Base-by-base conservation (phyloP, 768 basidiomycete species). In the Erythrobasidium yunnanense region DNA sequence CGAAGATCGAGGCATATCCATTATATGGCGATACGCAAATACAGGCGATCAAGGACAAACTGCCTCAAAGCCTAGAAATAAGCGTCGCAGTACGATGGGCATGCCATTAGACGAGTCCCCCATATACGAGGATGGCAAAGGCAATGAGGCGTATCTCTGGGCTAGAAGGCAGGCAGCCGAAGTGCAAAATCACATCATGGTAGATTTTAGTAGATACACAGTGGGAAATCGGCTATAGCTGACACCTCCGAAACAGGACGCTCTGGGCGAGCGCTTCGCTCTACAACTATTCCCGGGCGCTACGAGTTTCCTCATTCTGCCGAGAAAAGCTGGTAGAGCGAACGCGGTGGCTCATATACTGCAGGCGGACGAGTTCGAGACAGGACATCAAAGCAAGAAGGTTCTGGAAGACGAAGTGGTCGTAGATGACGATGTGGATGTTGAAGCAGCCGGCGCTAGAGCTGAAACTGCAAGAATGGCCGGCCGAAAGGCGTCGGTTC, bases 11-110 rank as follows among this genome's bases (percentile, higher is more conserved):
- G 83, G 86, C 34, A 85, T 88, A 0, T 88, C 87, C 8, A 78
- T 90, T 67, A 82, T 89, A 2, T 91, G 88, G 87, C 81, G 87
- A 0, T 91, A 85, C 80, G 88, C 86, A 85, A 85, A 83, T 0
- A 84, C 67, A 3, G 63, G 68, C 47, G 56, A 55, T 27, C 55
- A 71, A 11, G 67, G 38, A 23, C 18, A 7, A 55, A 34, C 27
- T 34, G 54, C 11, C 11, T n/a, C n/a, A 11, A n/a, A 42, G 11
- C 38, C 11, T n/a, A 42, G n/a, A n/a, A 42, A 13, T 15, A 51
- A 51, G 49, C 8, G 23, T 15, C 49, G 17, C 11, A 42, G 38
- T 42, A 42, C n/a, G 38, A n/a, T n/a, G n/a, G 38, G 38, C 38
- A 11, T 42, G 38, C 38, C 38, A n/a, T n/a, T 42, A 8, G 49